A percentile compares a stretch with the other conserved stretches of the same genome.
These are phyloP conservation scores for Dendrobium officinale DNA, from an alignment of 106 monocot species.

Conservation along the genomic window DNA sequence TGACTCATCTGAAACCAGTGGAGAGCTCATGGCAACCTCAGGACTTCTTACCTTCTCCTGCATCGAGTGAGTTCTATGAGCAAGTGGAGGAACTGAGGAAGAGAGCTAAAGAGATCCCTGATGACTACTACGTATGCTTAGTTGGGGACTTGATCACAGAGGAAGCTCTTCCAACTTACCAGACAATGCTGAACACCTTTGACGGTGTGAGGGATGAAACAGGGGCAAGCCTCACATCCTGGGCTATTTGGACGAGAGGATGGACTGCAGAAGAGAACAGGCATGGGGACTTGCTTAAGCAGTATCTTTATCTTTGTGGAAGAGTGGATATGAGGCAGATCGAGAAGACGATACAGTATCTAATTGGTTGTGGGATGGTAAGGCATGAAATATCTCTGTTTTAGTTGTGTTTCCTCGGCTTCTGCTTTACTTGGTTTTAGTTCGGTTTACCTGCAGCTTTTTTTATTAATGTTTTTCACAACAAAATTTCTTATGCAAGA, in stretches of 20 bases:
- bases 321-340: constrained; percentile 19
- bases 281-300: constrained; percentile 15
- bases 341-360: constrained; percentile 18
- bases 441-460: too few species aligned
- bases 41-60: constrained; percentile 6
- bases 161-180: constrained; percentile 19
- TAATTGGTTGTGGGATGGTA: constrained; percentile 19
- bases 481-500: too few species aligned
- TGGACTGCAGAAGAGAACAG: constrained; percentile 23
- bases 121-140: constrained; percentile 15
- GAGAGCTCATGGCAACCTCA: constrained; percentile 20
- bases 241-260: constrained; percentile 15
- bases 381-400: not conserved
- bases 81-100: constrained; percentile 4
- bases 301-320: constrained; percentile 14
- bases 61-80: not conserved
- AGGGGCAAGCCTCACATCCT: constrained; percentile 5
- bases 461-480: too few species aligned
- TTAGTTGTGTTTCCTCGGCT: not conserved
- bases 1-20: constrained; percentile 18
- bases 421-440: too few species aligned
- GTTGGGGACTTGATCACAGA: constrained; percentile 20
- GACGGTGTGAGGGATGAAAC: constrained; percentile 16
- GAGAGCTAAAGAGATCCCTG: constrained; percentile 11
- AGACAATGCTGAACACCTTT: constrained; percentile 8